These are phyloP conservation scores for Bipolaris cookei DNA, from an alignment of 2,329 filamentous ascomycete genomes.

Conservation along the genomic window DNA sequence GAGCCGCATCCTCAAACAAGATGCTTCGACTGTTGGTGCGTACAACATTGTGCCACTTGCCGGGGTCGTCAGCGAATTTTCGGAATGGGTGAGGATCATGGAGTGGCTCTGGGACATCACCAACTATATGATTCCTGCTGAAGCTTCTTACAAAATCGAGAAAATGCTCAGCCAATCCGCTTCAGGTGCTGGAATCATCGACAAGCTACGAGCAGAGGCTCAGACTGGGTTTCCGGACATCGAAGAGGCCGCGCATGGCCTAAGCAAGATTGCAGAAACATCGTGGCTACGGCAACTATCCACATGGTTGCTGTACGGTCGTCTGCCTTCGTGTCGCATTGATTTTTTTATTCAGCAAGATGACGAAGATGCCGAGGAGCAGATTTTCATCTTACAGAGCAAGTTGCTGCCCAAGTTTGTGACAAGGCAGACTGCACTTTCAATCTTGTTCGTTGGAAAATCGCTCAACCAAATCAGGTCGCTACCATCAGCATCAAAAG, in stretches of 20 bases:
- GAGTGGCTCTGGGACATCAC: constrained; percentile 83
- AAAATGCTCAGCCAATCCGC: constrained; percentile 49
- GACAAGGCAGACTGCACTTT: constrained; percentile 72
- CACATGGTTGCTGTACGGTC: constrained; percentile 89
- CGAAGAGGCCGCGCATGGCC: constrained; percentile 73
- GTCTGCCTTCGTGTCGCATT: constrained; percentile 73
- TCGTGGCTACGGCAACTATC: constrained; percentile 92
- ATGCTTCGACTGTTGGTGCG: constrained; percentile 82
- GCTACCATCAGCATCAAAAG: constrained; percentile 39
- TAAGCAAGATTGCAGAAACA: constrained; percentile 80
- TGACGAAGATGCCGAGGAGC: constrained; percentile 43
- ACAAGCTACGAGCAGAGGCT: constrained; percentile 75
- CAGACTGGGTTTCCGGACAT: constrained; percentile 90
- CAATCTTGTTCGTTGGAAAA: constrained; percentile 88
- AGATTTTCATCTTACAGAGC: constrained; percentile 37
- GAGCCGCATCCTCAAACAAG: constrained; percentile 73
- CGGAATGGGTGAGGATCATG: constrained; percentile 82
- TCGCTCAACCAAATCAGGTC: constrained; percentile 81
- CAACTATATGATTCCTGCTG: constrained; percentile 66
- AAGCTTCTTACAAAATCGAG: constrained; percentile 21
- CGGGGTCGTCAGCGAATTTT: constrained; percentile 80
- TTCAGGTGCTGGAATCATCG: constrained; percentile 75
- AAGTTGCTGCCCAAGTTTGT: constrained; percentile 80
- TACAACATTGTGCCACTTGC: constrained; percentile 94
- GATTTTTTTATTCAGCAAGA: constrained; percentile 79